These are phyloP conservation scores for Saturnispora sekii DNA, from an alignment of 805 yeast genomes.

Conservation along the genomic window DNA sequence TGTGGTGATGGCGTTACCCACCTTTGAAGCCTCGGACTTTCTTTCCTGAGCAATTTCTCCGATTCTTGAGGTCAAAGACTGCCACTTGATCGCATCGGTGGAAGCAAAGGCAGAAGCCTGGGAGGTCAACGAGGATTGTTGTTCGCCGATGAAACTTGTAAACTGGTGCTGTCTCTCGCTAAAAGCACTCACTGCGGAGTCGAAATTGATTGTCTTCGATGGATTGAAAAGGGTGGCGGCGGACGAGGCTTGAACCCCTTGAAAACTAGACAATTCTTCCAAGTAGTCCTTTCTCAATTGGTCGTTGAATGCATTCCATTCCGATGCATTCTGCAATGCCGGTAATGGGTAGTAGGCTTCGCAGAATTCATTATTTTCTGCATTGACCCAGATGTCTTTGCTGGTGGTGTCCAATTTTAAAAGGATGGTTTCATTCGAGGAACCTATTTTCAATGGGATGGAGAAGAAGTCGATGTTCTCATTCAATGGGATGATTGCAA, in stretches of 20 bases:
- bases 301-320: slow-evolving; percentile 5
- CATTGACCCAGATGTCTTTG: slow-evolving; percentile 52
- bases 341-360: slow-evolving; percentile 9
- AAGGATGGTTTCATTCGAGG: slow-evolving; percentile 39
- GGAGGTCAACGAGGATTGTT: slow-evolving; percentile 5
- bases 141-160: slow-evolving; percentile 3
- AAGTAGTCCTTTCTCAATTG: slow-evolving; percentile 2
- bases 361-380: slow-evolving; percentile 11
- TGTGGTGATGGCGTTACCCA: slow-evolving; percentile 8
- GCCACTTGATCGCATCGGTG: background rate
- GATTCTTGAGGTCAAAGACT: background rate
- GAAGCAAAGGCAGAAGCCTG: slow-evolving; percentile 2
- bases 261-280: slow-evolving; percentile 5
- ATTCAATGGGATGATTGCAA: background rate
- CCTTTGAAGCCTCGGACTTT: background rate
- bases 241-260: background rate
- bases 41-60: background rate
- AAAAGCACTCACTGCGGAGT: slow-evolving; percentile 1
- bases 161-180: slow-evolving; percentile 6
- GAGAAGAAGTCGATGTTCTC: slow-evolving; percentile 22
- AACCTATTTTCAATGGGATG: slow-evolving; percentile 39
- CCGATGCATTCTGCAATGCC: slow-evolving; percentile 1
- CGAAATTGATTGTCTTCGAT: background rate
- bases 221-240: background rate
- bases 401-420: slow-evolving; percentile 60